phyloP scores from a whole-genome alignment of 23 red algal genomes.

The Cyanidiococcus yangmingshanensis region DNA sequence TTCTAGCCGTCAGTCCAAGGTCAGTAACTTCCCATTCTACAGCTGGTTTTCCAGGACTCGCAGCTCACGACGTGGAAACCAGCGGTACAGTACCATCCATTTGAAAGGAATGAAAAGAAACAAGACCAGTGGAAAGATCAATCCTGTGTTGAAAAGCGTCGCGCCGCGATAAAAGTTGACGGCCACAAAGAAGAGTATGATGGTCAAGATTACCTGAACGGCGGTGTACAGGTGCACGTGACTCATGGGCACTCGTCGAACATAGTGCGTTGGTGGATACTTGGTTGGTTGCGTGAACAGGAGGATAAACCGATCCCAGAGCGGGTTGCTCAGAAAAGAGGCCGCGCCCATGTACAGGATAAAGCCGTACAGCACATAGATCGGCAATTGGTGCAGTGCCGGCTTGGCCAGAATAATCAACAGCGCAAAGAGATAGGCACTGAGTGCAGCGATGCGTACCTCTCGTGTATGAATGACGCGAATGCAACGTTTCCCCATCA shows the following conservation, averaged over 20 bases:
- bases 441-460: slow-evolving; percentile 47
- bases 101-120: slow-evolving; percentile 72
- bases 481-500: slow-evolving; percentile 44
- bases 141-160: slow-evolving; percentile 72
- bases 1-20: too few relatives aligned
- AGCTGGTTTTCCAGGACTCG: slow-evolving; percentile 12
- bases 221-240: slow-evolving; percentile 68
- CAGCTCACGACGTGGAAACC: slow-evolving; percentile 22
- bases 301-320: slow-evolving; percentile 74
- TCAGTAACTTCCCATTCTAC: neutral
- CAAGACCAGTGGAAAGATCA: slow-evolving; percentile 91
- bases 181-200: slow-evolving; percentile 82
- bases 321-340: slow-evolving; percentile 59
- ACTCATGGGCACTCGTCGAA: slow-evolving; percentile 64
- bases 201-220: slow-evolving; percentile 56
- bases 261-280: slow-evolving; percentile 77
- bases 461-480: slow-evolving; percentile 76
- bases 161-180: slow-evolving; percentile 76
- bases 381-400: slow-evolving; percentile 49
- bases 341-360: slow-evolving; percentile 85
- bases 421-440: slow-evolving; percentile 53
- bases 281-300: slow-evolving; percentile 83
- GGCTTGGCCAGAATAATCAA: slow-evolving; percentile 60
- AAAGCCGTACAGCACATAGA: slow-evolving; percentile 79
- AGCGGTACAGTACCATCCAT: neutral